Evolutionary conservation across 2,329 filamentous ascomycete species (phyloP), one percentile per base, ranked within the genome.

Genomic region (Fusarium staphyleae): DNA sequence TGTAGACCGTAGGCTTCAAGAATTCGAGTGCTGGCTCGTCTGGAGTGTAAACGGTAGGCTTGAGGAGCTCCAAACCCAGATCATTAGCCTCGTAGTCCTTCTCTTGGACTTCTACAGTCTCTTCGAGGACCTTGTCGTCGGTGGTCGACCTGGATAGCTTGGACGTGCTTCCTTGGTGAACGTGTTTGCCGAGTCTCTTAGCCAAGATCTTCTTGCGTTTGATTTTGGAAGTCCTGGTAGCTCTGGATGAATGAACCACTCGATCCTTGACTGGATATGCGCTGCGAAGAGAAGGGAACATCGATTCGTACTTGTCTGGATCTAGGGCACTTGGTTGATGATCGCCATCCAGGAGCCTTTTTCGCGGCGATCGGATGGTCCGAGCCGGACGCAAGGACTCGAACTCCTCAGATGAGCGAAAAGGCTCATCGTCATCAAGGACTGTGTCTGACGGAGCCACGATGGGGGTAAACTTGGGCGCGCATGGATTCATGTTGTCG

Each of bases 401-500:
- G 22, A 24, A 34, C 37, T 59, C 55, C 28, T 12, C 15, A 7
- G 57, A 48, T 7, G 35, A 43, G 13, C 22, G 43, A 4, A 40
- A 26, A 12, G 15, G n/a, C 14, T 58, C 37, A 19, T 48, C 36
- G 8, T 19, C 45, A 30, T 40, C 35, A 29, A 43, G 43, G 15
- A 16, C 39, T 5, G 33, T 42, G 14, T 59, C 41, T 11, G 53
- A 46, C 15, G 42, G n/a, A 39, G 39, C 24, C 13, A 36, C 29
- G 36, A 34, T 57, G 13, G 69, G 69, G 14, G 61, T 54, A 40
- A 71, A 71, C 14, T 60, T 54, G n/a, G 56, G 52, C 7, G 69
- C 69, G 14, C 55, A 59, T 3, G 69, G 69, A 54, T 71, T 71
- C 69, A 71, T 71, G 30, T 28, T 49, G 19, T 24, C 24, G 28